A percentile compares a stretch with the other conserved stretches of the same genome.
Evolutionary conservation across 306 rosid species (phyloP).

Genomic region (Gynostemma pentaphyllum): DNA sequence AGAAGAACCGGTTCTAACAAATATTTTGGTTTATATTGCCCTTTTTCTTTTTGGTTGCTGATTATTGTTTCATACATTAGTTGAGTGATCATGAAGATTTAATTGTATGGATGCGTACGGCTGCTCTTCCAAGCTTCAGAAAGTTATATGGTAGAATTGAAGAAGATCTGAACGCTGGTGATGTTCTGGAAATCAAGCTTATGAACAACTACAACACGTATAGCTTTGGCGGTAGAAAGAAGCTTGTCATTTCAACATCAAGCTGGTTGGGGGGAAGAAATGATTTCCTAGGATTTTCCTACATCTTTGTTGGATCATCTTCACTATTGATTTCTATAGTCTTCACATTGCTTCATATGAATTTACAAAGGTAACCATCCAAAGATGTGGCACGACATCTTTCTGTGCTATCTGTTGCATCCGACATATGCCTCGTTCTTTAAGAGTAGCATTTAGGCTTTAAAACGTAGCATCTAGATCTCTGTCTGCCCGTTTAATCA

Average conservation of each 20-base stretch:
- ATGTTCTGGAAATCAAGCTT: constrained; percentile 53
- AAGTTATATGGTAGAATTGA: constrained; percentile 90
- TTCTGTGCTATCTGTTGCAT: neutral
- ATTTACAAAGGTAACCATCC: constrained; percentile 47
- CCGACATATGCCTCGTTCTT: no score
- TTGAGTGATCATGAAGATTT: constrained; percentile 96
- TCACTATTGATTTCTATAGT: constrained; percentile 48
- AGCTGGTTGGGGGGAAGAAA: constrained; percentile 93
- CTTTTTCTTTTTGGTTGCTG: constrained; percentile 13
- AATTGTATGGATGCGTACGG: constrained; percentile 96
- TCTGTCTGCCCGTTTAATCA: neutral
- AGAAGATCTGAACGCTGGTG: constrained; percentile 77
- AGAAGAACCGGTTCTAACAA: neutral
- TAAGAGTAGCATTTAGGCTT: no score
- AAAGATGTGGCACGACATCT: neutral
- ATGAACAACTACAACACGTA: constrained; percentile 77
- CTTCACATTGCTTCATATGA: constrained; percentile 80
- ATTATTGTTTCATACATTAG: constrained; percentile 28
- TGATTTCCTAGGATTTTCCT: constrained; percentile 80
- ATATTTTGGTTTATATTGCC: constrained; percentile 8
- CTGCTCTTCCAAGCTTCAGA: constrained; percentile 91
- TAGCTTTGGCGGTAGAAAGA: constrained; percentile 90
- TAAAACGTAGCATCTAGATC: neutral
- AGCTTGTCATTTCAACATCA: constrained; percentile 76
- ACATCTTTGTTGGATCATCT: constrained; percentile 52